Conservation (phyloP, 164 flowering plant species). For the Protea cynaroides region DNA sequence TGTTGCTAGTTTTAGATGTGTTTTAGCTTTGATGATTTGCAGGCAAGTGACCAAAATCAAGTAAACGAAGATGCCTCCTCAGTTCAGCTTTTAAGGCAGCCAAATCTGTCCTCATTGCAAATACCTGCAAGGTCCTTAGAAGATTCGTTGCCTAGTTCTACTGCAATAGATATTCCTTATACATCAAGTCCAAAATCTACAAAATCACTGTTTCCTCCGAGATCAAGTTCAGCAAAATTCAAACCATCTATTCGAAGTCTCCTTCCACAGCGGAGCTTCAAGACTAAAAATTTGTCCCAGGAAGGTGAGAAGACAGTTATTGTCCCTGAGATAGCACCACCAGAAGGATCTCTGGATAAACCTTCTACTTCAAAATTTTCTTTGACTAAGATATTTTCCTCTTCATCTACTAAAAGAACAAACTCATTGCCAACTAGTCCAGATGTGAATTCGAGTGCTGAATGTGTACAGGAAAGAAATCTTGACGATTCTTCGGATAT, state of each 20-base stretch:
- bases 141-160: conserved; percentile 24
- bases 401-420: conserved; percentile 34
- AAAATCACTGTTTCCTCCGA: conserved; percentile 61
- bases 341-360: conserved; percentile 34
- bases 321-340: conserved; percentile 37
- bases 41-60: conserved; percentile 15
- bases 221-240: conserved; percentile 52
- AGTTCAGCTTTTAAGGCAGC: conserved; percentile 39
- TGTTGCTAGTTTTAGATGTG: neutral
- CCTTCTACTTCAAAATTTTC: conserved; percentile 58
- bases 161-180: conserved; percentile 34
- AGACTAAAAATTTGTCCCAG: conserved; percentile 25
- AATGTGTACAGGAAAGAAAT: conserved; percentile 23
- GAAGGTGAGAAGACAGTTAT: conserved; percentile 63
- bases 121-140: conserved; percentile 56
- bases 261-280: conserved; percentile 54
- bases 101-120: conserved; percentile 43
- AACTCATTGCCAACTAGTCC: conserved; percentile 56
- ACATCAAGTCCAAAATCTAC: conserved; percentile 41
- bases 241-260: conserved; percentile 47
- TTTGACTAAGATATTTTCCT: conserved; percentile 39
- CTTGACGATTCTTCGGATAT: conserved; percentile 18
- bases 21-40: conserved; percentile 1
- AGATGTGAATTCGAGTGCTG: conserved; percentile 26
- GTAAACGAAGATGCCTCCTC: conserved; percentile 11